phyloP scores from a whole-genome alignment of 305 asterid species.

The Solanum aculeatissimum region DNA sequence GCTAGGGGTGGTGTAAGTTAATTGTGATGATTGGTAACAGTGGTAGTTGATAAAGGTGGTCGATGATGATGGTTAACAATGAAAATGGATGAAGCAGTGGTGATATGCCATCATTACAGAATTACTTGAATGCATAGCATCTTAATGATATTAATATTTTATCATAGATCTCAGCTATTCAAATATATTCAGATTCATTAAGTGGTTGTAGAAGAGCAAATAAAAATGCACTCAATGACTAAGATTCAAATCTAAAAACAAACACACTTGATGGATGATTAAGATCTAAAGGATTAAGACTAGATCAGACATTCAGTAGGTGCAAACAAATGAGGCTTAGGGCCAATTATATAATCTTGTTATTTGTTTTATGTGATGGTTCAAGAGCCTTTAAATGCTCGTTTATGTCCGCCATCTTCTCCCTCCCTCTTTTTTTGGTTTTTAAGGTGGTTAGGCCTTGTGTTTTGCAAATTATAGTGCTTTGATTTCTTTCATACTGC shows the following conservation, averaged over 20 bases:
- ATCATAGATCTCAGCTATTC: background rate
- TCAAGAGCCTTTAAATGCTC: background rate
- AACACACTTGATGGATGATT: background rate
- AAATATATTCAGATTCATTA: background rate
- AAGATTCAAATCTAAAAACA: background rate
- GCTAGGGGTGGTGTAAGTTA: background rate
- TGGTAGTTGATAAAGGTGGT: background rate
- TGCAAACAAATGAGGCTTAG: background rate
- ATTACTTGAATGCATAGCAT: background rate
- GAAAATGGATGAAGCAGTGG: background rate
- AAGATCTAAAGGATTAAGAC: background rate
- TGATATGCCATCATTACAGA: background rate
- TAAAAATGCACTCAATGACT: background rate
- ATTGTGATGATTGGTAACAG: background rate
- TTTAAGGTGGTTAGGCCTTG: background rate
- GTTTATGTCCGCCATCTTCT: background rate
- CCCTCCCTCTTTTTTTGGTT: background rate
- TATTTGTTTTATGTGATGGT: background rate
- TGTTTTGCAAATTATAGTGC: background rate
- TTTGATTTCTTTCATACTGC: constrained; percentile 13
- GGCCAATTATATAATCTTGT: background rate
- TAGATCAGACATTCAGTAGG: background rate
- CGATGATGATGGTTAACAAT: background rate
- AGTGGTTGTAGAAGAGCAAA: background rate
- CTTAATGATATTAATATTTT: background rate